Percentiles rank a stretch among this genome's conserved stretches.
Evolutionary conservation across 2,329 filamentous ascomycete species (phyloP).

Genomic region (Colletotrichum lentis): DNA sequence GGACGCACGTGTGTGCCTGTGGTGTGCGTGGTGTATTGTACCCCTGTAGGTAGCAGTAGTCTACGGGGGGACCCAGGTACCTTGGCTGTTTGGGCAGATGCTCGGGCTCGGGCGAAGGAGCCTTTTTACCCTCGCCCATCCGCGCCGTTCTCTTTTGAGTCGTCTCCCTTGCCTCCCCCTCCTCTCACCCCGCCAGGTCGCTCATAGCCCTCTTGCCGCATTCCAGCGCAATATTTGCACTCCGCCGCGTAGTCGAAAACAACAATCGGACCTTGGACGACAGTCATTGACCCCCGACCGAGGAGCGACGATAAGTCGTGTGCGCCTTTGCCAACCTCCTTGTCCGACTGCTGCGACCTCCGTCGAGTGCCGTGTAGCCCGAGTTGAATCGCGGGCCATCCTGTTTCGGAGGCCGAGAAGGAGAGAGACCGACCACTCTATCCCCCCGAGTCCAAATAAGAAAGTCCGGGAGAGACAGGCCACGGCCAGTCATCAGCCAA

Average conservation of each 20-base stretch:
- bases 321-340: slow-evolving; percentile 12
- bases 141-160: slow-evolving; percentile 18
- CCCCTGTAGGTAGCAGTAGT: slow-evolving; percentile 18
- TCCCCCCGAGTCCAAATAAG: slow-evolving; percentile 33
- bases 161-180: slow-evolving; percentile 25
- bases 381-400: slow-evolving; percentile 31
- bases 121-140: slow-evolving; percentile 38
- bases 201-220: slow-evolving; percentile 24
- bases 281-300: slow-evolving; percentile 28
- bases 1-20: slow-evolving; percentile 14
- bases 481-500: slow-evolving; percentile 15
- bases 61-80: slow-evolving; percentile 32
- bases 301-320: slow-evolving; percentile 23
- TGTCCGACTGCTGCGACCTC: slow-evolving; percentile 16
- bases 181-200: slow-evolving; percentile 32
- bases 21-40: slow-evolving; percentile 3
- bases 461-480: slow-evolving; percentile 32
- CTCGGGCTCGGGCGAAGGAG: slow-evolving; percentile 31
- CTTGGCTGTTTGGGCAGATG: slow-evolving; percentile 15
- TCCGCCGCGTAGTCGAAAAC: slow-evolving; percentile 25
- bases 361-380: slow-evolving; percentile 27
- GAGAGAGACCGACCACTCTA: slow-evolving; percentile 13
- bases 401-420: slow-evolving; percentile 33
- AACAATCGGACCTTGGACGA: slow-evolving; percentile 32
- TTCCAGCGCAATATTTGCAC: slow-evolving; percentile 34